These are phyloP conservation scores for Penicillium herquei DNA, from an alignment of 495 filamentous ascomycete species.

Conservation along the genomic window DNA sequence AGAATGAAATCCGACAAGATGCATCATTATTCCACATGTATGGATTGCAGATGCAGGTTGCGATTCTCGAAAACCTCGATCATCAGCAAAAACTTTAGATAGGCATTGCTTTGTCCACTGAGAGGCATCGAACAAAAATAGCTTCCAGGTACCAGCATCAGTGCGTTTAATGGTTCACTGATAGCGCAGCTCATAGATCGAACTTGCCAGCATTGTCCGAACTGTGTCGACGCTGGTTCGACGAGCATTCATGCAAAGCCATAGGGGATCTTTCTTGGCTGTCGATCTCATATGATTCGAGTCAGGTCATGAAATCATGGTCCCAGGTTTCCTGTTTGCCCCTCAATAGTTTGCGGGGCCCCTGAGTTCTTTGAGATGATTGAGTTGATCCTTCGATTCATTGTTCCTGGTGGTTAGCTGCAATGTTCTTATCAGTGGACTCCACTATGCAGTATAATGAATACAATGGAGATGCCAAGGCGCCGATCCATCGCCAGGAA, in stretches of 20 bases:
- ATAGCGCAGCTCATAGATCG: not conserved
- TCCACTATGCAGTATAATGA: not conserved
- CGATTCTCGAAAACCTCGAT: too few species aligned
- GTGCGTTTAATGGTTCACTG: not conserved
- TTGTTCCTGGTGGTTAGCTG: not conserved
- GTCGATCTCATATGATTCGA: conserved; percentile 17
- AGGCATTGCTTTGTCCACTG: not conserved
- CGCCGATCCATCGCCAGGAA: not conserved
- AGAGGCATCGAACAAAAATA: not conserved
- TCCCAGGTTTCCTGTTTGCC: not conserved
- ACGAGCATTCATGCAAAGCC: not conserved
- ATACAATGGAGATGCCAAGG: not conserved
- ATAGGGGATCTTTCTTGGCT: conserved; percentile 21
- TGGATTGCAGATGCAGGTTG: not conserved
- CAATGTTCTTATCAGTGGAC: not conserved
- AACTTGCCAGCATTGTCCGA: not conserved
- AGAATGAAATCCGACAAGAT: not conserved
- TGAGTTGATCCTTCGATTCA: not conserved
- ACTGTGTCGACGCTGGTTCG: too few species aligned
- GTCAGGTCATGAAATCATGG: not conserved
- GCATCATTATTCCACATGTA: not conserved
- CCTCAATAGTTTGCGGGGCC: not conserved
- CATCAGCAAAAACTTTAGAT: not conserved
- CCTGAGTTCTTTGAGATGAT: not conserved
- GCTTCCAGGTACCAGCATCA: not conserved